Evolutionary conservation across 192 early-diverging fungal species (phyloP), one percentile per base, ranked within the genome.

Genomic region (Geranomyces michiganensis): DNA sequence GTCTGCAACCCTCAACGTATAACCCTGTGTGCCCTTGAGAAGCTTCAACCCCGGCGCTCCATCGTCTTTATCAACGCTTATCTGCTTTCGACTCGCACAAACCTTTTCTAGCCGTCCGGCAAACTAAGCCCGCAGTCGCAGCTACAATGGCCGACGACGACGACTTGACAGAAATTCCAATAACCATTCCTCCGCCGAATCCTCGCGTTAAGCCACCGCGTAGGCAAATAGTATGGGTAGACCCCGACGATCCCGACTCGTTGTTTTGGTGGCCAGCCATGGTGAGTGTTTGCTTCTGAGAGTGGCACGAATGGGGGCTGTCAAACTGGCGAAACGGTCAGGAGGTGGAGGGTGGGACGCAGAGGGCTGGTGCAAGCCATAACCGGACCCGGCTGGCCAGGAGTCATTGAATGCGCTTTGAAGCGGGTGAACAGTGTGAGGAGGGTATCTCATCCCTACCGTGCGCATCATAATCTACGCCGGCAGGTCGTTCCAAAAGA

Each of bases 221-320:
- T 24, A 62, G 70, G 29, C 47, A 74, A 41, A 78, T 89, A 26
- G 88, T 89, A 13, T 89, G 86, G 79, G 88, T 89, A 26, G 85
- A 89, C 78, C 88, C 88, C 10, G 84, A 87, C 27, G 88, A 89
- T 70, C 26, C 76, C 0, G 71, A 72, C 26, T 80, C 79, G 0
- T 82, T 81, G 30, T 86, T 82, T 72, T 89, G 88, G 88, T 89
- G 88, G 88, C 85, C 88, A 7, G 88, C 84, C 56, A 84, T 89
- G 82, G 83, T 64, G 49, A 33, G 30, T 44, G 8, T 44, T 10
- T 64, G 68, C 63, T 48, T 2, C 36, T 41, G 5, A 10, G 10
- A 41, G 36, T 10, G 36, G 36, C 36, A 3, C 10, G 36, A 10
- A 10, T 10, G 36, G 3, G 36, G 36, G 36, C 36, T 10, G 36